Evolutionary conservation across 75 land plant genomes (phyloP).

Genomic region (Isoetes taiwanensis): DNA sequence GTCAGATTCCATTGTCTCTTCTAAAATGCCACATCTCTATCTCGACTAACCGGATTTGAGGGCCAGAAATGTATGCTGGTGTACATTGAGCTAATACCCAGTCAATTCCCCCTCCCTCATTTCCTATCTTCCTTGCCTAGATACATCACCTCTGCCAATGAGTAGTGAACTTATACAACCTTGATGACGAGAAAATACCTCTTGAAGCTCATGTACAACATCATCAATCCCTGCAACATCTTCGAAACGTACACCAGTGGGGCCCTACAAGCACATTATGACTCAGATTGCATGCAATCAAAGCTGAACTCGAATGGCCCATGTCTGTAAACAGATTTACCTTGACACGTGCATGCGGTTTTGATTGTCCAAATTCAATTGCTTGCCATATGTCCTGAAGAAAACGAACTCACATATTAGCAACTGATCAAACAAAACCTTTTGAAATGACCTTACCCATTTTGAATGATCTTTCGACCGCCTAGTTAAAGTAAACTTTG

Average conservation of each 20-base stretch:
- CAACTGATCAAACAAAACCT: background rate
- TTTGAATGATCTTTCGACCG: slow-evolving; percentile 72
- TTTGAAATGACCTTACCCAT: slow-evolving; percentile 39
- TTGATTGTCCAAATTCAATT: slow-evolving; percentile 85
- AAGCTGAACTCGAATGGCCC: background rate
- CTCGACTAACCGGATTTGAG: too few species aligned
- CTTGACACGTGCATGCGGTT: slow-evolving; percentile 92
- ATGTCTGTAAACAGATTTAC: too few species aligned
- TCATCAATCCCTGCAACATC: slow-evolving; percentile 98
- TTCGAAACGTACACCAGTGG: slow-evolving; percentile 72
- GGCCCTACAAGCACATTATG: slow-evolving; percentile 37
- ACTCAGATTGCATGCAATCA: background rate
- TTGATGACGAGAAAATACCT: too few species aligned
- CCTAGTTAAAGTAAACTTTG: slow-evolving; percentile 71
- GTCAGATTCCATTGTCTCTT: too few species aligned
- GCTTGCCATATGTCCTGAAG: slow-evolving; percentile 94
- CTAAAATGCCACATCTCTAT: too few species aligned
- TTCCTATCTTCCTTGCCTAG: too few species aligned
- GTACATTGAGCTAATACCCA: too few species aligned
- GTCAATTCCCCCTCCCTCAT: too few species aligned
- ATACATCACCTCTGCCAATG: too few species aligned
- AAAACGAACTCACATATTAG: background rate
- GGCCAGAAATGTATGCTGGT: too few species aligned
- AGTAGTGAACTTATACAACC: too few species aligned
- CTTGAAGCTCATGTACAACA: slow-evolving; percentile 79